Evolutionary conservation across 495 filamentous ascomycete genomes (phyloP).

Genomic region (Xylaria grammica): DNA sequence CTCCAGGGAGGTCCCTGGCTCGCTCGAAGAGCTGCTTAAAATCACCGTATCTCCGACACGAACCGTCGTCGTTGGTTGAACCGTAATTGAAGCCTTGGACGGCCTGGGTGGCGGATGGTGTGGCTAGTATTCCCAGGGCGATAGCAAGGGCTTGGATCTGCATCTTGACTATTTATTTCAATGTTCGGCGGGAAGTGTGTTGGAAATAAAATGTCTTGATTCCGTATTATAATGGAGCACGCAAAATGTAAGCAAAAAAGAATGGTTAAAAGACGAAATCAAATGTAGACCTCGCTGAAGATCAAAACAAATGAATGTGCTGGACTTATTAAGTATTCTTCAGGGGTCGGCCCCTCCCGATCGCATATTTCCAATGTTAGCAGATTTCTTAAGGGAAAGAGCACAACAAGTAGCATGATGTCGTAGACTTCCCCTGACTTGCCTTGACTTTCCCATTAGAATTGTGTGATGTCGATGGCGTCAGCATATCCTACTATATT

Average conservation of each 20-base stretch:
- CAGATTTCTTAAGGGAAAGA: background rate
- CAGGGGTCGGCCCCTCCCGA: background rate
- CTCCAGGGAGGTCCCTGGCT: conserved; percentile 68
- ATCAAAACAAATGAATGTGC: background rate
- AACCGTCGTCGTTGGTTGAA: conserved; percentile 59
- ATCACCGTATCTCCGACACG: conserved; percentile 60
- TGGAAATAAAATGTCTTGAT: background rate
- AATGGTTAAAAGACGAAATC: background rate
- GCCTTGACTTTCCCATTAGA: background rate
- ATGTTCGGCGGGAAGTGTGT: background rate
- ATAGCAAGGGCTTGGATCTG: conserved; percentile 25
- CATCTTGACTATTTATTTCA: conserved; percentile 23
- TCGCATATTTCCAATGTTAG: background rate
- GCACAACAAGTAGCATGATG: background rate
- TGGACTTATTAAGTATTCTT: background rate
- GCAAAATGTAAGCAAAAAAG: background rate
- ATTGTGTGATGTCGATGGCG: background rate
- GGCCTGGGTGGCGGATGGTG: conserved; percentile 26
- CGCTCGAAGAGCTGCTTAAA: conserved; percentile 68
- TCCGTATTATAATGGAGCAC: background rate
- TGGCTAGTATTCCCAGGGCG: conserved; percentile 19
- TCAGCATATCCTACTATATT: background rate
- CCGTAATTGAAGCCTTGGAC: conserved; percentile 79
- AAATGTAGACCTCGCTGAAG: background rate
- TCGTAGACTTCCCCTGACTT: background rate